A percentile compares a stretch with the other conserved stretches of the same genome.
Conservation (phyloP, 805 yeast species). For the Candida ovalis region DNA sequence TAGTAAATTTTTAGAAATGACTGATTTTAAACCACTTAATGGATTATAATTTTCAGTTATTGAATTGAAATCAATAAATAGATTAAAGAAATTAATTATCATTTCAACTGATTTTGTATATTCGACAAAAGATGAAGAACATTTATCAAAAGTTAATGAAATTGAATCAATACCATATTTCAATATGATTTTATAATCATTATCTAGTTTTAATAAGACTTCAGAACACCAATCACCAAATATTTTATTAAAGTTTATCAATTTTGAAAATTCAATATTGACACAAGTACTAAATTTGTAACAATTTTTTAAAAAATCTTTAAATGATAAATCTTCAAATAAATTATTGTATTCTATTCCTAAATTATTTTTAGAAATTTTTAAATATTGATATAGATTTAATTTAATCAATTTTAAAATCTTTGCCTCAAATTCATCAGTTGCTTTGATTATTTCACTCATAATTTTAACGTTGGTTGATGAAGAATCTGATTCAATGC, state of each 20-base stretch:
- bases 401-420: constrained; percentile 8
- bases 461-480: constrained; percentile 10
- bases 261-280: constrained; percentile 4
- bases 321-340: constrained; percentile 13
- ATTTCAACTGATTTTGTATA: constrained; percentile 19
- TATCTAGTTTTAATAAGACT: constrained; percentile 13
- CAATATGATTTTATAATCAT: constrained; percentile 7
- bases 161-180: constrained; percentile 4
- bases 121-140: neutral
- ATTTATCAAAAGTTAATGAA: constrained; percentile 2
- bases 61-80: constrained; percentile 12
- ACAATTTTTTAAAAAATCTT: constrained; percentile 15
- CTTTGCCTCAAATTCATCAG: constrained; percentile 8
- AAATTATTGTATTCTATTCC: constrained; percentile 8
- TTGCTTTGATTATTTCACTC: constrained; percentile 11
- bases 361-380: constrained; percentile 10
- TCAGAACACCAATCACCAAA: constrained; percentile 22
- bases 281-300: constrained; percentile 3
- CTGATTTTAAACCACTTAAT: constrained; percentile 13
- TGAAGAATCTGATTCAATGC: neutral
- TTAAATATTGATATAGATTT: constrained; percentile 10
- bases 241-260: constrained; percentile 22
- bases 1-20: constrained; percentile 18
- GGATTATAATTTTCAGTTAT: constrained; percentile 8
- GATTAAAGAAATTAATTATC: constrained; percentile 22